Percentiles rank a stretch among this genome's conserved stretches.
phyloP scores from a whole-genome alignment of 1,139 yeast genomes.

The Suhomyces wounanorum region DNA sequence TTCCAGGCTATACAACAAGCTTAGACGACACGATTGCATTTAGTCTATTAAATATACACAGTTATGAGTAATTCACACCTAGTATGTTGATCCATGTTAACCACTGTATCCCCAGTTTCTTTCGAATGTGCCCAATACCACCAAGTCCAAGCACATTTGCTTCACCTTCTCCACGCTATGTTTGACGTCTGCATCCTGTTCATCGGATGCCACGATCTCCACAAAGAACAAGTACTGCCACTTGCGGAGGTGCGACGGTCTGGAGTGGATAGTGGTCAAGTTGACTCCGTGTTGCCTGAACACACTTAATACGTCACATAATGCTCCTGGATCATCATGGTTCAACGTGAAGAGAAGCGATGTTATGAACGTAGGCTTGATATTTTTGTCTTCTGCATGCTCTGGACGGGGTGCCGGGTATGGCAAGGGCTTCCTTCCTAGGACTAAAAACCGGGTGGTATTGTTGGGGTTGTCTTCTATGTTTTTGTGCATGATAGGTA shows the following conservation, averaged over 20 bases:
- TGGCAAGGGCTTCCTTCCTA: slow-evolving; percentile 40
- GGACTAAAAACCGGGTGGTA: slow-evolving; percentile 80
- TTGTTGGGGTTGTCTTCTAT: slow-evolving; percentile 75
- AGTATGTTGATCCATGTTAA: neutral
- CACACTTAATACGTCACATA: slow-evolving; percentile 64
- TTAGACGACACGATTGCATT: slow-evolving; percentile 3
- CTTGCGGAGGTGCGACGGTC: slow-evolving; percentile 63
- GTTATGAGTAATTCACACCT: neutral
- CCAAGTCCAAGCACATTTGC: slow-evolving; percentile 33
- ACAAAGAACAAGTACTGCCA: slow-evolving; percentile 89
- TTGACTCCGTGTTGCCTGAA: slow-evolving; percentile 63
- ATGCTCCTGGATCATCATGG: slow-evolving; percentile 73
- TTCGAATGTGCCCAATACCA: slow-evolving; percentile 40
- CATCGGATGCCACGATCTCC: slow-evolving; percentile 50
- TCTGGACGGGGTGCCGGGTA: slow-evolving; percentile 2
- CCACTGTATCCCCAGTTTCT: slow-evolving; percentile 31
- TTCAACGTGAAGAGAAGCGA: slow-evolving; percentile 67
- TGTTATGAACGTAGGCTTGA: slow-evolving; percentile 33
- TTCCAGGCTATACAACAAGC: neutral
- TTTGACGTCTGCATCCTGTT: slow-evolving; percentile 21
- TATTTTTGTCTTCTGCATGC: slow-evolving; percentile 1
- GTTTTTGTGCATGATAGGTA: slow-evolving; percentile 55
- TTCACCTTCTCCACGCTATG: slow-evolving; percentile 23
- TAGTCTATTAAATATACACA: slow-evolving; percentile 1
- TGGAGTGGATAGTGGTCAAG: slow-evolving; percentile 69